Evolutionary conservation across 78 protist species (phyloP).

Genomic region (Trichosphaerium sp.): DNA sequence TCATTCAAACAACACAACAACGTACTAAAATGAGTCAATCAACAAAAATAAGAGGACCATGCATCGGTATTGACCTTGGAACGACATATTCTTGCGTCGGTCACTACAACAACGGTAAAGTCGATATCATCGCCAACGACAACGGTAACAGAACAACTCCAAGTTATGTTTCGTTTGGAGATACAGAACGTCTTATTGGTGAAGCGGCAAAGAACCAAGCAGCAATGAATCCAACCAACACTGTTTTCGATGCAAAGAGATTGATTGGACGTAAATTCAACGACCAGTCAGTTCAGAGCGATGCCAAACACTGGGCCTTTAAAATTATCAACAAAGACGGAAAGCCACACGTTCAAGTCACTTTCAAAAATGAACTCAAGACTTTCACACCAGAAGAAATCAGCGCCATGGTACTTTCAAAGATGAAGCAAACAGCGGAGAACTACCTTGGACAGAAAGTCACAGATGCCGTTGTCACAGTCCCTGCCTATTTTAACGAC

Average conservation of each 20-base stretch:
- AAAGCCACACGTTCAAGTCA: slow-evolving; percentile 73
- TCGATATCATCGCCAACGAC: slow-evolving; percentile 83
- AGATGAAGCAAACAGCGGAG: slow-evolving; percentile 87
- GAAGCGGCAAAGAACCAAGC: slow-evolving; percentile 76
- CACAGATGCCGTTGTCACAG: slow-evolving; percentile 58
- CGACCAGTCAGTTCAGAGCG: slow-evolving; percentile 70
- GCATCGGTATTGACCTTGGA: slow-evolving; percentile 90
- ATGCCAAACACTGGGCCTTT: slow-evolving; percentile 81
- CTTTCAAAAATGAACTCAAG: slow-evolving; percentile 70
- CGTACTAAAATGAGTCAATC: no score
- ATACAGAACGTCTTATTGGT: slow-evolving; percentile 76
- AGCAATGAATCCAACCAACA: slow-evolving; percentile 53
- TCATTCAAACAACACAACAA: no score
- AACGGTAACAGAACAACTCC: slow-evolving; percentile 91
- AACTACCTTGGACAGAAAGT: slow-evolving; percentile 52
- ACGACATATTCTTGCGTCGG: slow-evolving; percentile 87
- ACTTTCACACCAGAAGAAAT: slow-evolving; percentile 88
- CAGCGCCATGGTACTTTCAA: slow-evolving; percentile 86
- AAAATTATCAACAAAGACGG: slow-evolving; percentile 56
- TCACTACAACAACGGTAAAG: slow-evolving; percentile 67
- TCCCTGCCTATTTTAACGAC: slow-evolving; percentile 99
- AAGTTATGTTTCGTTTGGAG: slow-evolving; percentile 87
- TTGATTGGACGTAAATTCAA: slow-evolving; percentile 5
- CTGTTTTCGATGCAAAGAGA: slow-evolving; percentile 59
- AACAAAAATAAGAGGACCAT: slow-evolving; percentile 3